Conservation (phyloP, 257 asterid species). For the Solanum chilense region DNA sequence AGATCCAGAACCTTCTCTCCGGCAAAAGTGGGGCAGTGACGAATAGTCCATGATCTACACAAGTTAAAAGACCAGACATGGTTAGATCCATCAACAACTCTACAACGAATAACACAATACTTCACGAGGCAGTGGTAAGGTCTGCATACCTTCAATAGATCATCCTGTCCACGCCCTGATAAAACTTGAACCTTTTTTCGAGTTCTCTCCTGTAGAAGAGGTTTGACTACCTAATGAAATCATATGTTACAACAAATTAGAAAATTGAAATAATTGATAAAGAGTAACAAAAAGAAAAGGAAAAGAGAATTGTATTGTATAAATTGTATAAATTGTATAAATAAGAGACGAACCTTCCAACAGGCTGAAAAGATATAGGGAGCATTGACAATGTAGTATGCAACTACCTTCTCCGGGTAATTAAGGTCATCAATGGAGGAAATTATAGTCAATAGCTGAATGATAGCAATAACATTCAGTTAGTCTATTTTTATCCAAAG, state of each 20-base stretch:
- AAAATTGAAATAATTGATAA: not conserved
- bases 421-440: constrained; percentile 69
- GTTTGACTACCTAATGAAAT: constrained; percentile 55
- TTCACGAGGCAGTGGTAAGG: not conserved
- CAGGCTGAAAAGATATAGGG: constrained; percentile 66
- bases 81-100: not conserved
- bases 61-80: not conserved
- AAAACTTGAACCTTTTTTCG: constrained; percentile 46
- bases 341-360: constrained; percentile 50
- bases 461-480: not conserved
- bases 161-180: constrained; percentile 65
- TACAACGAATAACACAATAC: not conserved
- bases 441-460: constrained; percentile 57
- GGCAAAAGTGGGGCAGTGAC: constrained; percentile 71
- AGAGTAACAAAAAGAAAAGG: not conserved
- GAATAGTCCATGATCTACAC: constrained; percentile 69
- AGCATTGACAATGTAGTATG: constrained; percentile 69
- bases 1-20: constrained; percentile 46
- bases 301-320: not conserved
- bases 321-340: not conserved
- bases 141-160: constrained; percentile 36
- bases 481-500: not conserved
- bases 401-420: constrained; percentile 61
- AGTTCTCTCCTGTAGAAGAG: constrained; percentile 76
- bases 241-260: not conserved